Base-by-base conservation (phyloP, 768 basidiomycete species). In the Mycena epipterygia region DNA sequence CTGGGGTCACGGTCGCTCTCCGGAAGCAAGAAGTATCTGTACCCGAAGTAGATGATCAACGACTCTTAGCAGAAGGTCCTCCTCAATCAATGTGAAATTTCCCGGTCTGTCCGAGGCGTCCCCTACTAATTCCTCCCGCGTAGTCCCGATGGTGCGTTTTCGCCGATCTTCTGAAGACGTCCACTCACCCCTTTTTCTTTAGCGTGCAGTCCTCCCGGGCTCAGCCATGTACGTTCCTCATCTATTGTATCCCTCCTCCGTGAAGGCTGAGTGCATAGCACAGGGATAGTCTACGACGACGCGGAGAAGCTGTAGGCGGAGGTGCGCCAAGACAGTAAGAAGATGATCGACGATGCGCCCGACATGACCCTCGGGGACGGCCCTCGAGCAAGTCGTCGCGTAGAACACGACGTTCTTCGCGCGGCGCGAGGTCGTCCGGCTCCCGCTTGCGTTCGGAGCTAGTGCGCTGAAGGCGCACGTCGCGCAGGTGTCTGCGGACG, bases 221-320 rank as follows among this genome's bases (percentile, higher is more conserved):
- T 96, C 95, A 30, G 89, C 95, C 0, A 96, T 96, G 94, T 94
- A 75, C 77, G 89, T 76, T 19, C 6, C 23, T 1, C 27, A 19
- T 61, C n/a, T n/a, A n/a, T n/a, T n/a, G 12, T 42, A 12, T 46
- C 27, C 25, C 67, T 13, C 19, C 14, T 32, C 35, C 25, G 67
- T 9, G 57, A n/a, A n/a, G n/a, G n/a, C n/a, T n/a, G n/a, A n/a
- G n/a, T n/a, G n/a, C 17, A 21, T 67, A 97, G 96, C 63, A n/a
- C n/a, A n/a, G 96, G 93, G 1, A 97, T 98, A 95, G 96, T 96
- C 5, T 99, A 99, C 81, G 93, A 97, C 0, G 98, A 99, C 76
- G 96, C 96, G 3, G 95, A 97, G 79, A 87, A 89, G 72, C 87
- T 96, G 49, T 98, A 98, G 77, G 88, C 89, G 12, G 91, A 93